A percentile compares a stretch with the other conserved stretches of the same genome.
phyloP scores from a whole-genome alignment of 345 rosid genomes.

The Anacardium occidentale region DNA sequence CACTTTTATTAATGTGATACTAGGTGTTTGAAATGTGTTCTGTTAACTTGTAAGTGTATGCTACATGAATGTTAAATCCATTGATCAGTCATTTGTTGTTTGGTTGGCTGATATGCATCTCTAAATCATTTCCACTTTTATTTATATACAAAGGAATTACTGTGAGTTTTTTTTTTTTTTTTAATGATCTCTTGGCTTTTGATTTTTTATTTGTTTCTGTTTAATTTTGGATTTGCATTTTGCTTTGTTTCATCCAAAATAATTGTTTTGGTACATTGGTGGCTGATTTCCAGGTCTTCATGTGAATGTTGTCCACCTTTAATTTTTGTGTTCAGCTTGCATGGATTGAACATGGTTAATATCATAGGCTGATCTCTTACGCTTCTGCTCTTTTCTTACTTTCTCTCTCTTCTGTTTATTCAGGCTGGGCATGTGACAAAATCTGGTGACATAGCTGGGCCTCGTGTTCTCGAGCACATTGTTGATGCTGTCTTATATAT shows the following conservation, averaged over 20 bases:
- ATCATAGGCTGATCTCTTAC: slow-evolving; percentile 4
- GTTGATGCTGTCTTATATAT: slow-evolving; percentile 92
- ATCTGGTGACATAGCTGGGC: slow-evolving; percentile 95
- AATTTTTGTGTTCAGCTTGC: background rate
- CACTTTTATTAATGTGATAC: background rate
- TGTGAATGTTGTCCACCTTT: background rate
- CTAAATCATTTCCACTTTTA: background rate
- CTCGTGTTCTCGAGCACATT: slow-evolving; percentile 96
- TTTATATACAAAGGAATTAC: background rate
- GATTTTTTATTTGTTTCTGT: background rate
- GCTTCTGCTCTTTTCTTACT: slow-evolving; percentile 4
- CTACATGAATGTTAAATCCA: slow-evolving; percentile 6
- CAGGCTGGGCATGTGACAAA: slow-evolving; percentile 94
- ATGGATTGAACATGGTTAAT: background rate
- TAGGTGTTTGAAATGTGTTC: background rate
- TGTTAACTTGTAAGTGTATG: background rate
- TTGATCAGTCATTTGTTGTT: background rate
- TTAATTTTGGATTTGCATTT: background rate
- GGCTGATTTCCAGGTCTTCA: background rate
- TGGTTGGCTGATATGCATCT: background rate
- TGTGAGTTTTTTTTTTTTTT: background rate
- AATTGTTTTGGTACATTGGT: background rate
- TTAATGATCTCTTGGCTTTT: background rate
- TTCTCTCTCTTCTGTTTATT: slow-evolving; percentile 4
- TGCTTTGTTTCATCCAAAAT: background rate